phyloP scores from a whole-genome alignment of 768 basidiomycete genomes.

The Russula lepida region DNA sequence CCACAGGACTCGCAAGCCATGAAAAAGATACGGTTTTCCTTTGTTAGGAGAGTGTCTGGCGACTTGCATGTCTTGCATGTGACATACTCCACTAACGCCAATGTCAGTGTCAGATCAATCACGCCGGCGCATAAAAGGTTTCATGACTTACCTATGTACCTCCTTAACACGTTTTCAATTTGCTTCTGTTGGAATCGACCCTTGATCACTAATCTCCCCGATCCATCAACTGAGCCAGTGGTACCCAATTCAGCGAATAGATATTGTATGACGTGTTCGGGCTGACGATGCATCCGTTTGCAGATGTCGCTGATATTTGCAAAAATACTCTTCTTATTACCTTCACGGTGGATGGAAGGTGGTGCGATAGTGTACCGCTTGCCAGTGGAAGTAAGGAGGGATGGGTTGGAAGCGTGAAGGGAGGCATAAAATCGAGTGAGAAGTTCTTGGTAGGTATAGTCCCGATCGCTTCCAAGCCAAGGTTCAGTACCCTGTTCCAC shows the following conservation, averaged over 20 bases:
- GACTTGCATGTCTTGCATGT: slow-evolving; percentile 99
- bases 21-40: slow-evolving; percentile 99
- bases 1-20: slow-evolving; percentile 90
- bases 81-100: slow-evolving; percentile 80
- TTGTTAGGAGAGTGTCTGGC: slow-evolving; percentile 90
- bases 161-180: slow-evolving; percentile 90
- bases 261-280: slow-evolving; percentile 96
- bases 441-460: slow-evolving; percentile 97
- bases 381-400: slow-evolving; percentile 72
- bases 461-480: slow-evolving; percentile 89
- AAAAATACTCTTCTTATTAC: slow-evolving; percentile 95
- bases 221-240: slow-evolving; percentile 89
- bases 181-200: slow-evolving; percentile 98
- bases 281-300: slow-evolving; percentile 95
- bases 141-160: slow-evolving; percentile 78
- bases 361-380: slow-evolving; percentile 98
- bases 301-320: slow-evolving; percentile 97
- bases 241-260: slow-evolving; percentile 98
- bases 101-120: not conserved
- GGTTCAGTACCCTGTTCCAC: slow-evolving; percentile 73
- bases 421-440: slow-evolving; percentile 87
- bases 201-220: slow-evolving; percentile 88
- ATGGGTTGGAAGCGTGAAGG: slow-evolving; percentile 89
- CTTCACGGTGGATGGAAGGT: slow-evolving; percentile 89
- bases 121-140: not conserved